Conservation (phyloP, 2,329 filamentous ascomycete genomes). For the Scedosporium boydii region DNA sequence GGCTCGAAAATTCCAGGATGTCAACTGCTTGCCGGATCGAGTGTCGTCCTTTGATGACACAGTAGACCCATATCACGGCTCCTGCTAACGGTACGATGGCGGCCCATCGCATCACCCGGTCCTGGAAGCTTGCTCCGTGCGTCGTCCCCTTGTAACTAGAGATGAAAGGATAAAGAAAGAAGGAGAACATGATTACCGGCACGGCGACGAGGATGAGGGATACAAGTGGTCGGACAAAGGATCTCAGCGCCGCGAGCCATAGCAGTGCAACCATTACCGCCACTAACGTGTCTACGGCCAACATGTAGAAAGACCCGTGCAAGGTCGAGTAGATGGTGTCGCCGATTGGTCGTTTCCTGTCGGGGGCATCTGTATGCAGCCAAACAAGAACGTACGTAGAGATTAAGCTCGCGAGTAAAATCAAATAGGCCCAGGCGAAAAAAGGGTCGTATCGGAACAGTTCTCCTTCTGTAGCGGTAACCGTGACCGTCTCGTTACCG, state of each 20-base stretch:
- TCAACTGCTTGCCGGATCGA: slow-evolving; percentile 75
- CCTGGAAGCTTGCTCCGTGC: slow-evolving; percentile 72
- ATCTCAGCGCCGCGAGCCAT: slow-evolving; percentile 81
- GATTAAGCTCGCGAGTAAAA: slow-evolving; percentile 73
- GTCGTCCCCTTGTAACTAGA: slow-evolving; percentile 75
- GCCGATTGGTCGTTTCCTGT: slow-evolving; percentile 61
- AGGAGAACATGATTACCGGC: slow-evolving; percentile 76
- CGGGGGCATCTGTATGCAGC: slow-evolving; percentile 70
- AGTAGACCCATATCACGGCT: slow-evolving; percentile 72
- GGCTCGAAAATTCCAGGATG: slow-evolving; percentile 86
- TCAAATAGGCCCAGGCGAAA: slow-evolving; percentile 84
- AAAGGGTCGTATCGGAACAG: slow-evolving; percentile 79
- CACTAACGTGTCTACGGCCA: slow-evolving; percentile 86
- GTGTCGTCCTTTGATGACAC: slow-evolving; percentile 70
- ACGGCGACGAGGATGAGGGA: slow-evolving; percentile 74
- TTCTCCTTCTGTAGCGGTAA: slow-evolving; percentile 39
- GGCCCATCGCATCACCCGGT: slow-evolving; percentile 79
- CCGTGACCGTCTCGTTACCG: slow-evolving; percentile 6
- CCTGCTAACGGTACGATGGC: slow-evolving; percentile 67
- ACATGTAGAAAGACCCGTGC: slow-evolving; percentile 76
- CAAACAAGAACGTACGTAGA: slow-evolving; percentile 84
- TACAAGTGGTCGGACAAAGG: slow-evolving; percentile 79
- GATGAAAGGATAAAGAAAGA: slow-evolving; percentile 84
- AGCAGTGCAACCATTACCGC: slow-evolving; percentile 78
- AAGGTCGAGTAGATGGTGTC: slow-evolving; percentile 93